Percentiles rank a stretch among this genome's conserved stretches.
These are phyloP conservation scores for Leavenworthia alabamica DNA, from an alignment of 345 rosid genomes.

Conservation along the genomic window DNA sequence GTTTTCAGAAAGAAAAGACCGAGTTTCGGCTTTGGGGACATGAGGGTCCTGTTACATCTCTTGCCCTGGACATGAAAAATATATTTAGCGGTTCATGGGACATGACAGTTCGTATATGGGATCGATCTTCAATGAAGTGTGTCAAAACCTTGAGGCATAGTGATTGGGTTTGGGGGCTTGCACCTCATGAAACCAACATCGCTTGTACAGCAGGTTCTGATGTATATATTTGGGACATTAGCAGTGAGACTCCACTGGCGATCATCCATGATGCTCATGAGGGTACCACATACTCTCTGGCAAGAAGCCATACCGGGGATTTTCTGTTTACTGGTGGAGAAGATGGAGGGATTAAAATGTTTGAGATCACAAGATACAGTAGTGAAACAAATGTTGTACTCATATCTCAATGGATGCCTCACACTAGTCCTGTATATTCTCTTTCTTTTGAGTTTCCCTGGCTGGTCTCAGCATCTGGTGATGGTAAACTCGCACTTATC, in stretches of 20 bases:
- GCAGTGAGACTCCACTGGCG: constrained; percentile 44
- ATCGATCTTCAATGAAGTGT: constrained; percentile 64
- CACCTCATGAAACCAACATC: constrained; percentile 58
- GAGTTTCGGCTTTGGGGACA: constrained; percentile 84
- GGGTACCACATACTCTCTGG: constrained; percentile 60
- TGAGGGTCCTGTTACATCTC: constrained; percentile 75
- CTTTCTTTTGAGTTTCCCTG: constrained; percentile 95
- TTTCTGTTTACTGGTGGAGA: constrained; percentile 88
- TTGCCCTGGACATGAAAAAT: constrained; percentile 58
- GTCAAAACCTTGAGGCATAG: constrained; percentile 60
- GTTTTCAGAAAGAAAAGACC: constrained; percentile 37
- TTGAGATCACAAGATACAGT: constrained; percentile 41
- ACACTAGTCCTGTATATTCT: constrained; percentile 68
- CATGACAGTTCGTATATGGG: constrained; percentile 89
- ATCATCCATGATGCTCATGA: constrained; percentile 53
- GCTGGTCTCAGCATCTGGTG: constrained; percentile 91
- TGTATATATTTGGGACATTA: constrained; percentile 70
- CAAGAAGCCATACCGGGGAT: constrained; percentile 76
- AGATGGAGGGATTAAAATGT: constrained; percentile 90
- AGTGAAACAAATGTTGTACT: constrained; percentile 25
- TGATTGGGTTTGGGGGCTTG: constrained; percentile 92
- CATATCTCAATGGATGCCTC: constrained; percentile 82
- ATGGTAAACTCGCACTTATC: constrained; percentile 69
- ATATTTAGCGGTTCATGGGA: constrained; percentile 95
- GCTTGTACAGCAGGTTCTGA: constrained; percentile 70